Evolutionary conservation across 768 basidiomycete species (phyloP).

Genomic region (Collybia sp.): DNA sequence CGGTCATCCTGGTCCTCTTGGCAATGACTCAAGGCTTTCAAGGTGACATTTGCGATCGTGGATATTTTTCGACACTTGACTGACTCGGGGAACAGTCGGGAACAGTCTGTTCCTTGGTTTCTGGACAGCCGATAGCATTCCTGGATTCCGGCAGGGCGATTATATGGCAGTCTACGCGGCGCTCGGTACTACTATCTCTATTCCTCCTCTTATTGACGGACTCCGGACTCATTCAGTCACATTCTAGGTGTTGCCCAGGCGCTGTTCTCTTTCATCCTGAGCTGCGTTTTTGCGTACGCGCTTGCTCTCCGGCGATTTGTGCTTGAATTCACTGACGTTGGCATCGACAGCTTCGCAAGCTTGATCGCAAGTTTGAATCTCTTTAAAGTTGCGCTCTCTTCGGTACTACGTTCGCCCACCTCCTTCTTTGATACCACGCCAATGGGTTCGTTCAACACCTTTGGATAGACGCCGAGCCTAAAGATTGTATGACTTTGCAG

Average conservation of each 20-base stretch:
- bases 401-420: slow-evolving; percentile 55
- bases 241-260: slow-evolving; percentile 42
- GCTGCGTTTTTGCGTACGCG: slow-evolving; percentile 45
- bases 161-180: slow-evolving; percentile 64
- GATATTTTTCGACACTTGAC: too few species aligned
- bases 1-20: slow-evolving; percentile 39
- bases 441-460: slow-evolving; percentile 34
- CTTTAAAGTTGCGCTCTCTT: slow-evolving; percentile 49
- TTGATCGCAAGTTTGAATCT: slow-evolving; percentile 41
- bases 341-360: slow-evolving; percentile 24
- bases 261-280: slow-evolving; percentile 44
- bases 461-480: not conserved
- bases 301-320: not conserved
- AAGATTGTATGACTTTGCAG: slow-evolving; percentile 21
- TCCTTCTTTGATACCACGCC: slow-evolving; percentile 76
- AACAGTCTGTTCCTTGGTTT: slow-evolving; percentile 70
- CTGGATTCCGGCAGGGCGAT: slow-evolving; percentile 49
- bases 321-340: not conserved
- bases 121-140: slow-evolving; percentile 58
- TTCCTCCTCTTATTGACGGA: not conserved
- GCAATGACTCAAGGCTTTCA: slow-evolving; percentile 42
- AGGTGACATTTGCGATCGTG: slow-evolving; percentile 26
- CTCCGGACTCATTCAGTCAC: not conserved
- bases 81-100: slow-evolving; percentile 33
- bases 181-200: slow-evolving; percentile 23